phyloP scores from a whole-genome alignment of 257 asterid genomes.

The Penstemon davidsonii region DNA sequence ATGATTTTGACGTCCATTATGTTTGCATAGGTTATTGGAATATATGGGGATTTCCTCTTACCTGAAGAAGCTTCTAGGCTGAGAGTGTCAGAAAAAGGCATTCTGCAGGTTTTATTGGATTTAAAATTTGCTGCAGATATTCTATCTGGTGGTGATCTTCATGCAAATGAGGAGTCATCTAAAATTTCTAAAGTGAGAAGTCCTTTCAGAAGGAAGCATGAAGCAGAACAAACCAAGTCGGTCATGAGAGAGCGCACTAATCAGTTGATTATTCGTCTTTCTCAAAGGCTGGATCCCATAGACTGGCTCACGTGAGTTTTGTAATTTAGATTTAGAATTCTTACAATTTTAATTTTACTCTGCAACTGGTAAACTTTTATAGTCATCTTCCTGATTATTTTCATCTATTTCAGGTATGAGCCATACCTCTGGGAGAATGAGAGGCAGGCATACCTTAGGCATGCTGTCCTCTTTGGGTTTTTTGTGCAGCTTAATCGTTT shows the following conservation, averaged over 20 bases:
- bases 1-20: slow-evolving; percentile 27
- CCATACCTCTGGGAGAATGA: slow-evolving; percentile 96
- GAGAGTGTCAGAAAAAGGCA: slow-evolving; percentile 83
- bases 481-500: slow-evolving; percentile 93
- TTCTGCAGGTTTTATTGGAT: slow-evolving; percentile 85
- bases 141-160: slow-evolving; percentile 72
- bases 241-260: slow-evolving; percentile 54
- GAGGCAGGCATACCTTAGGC: slow-evolving; percentile 89
- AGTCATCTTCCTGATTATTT: slow-evolving; percentile 29
- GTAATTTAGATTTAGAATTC: slow-evolving; percentile 12
- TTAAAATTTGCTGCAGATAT: slow-evolving; percentile 80
- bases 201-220: slow-evolving; percentile 77
- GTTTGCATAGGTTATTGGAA: slow-evolving; percentile 59
- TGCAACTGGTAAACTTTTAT: background rate
- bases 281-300: slow-evolving; percentile 87
- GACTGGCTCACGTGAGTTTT: slow-evolving; percentile 98
- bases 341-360: background rate
- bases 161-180: slow-evolving; percentile 49
- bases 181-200: slow-evolving; percentile 49
- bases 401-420: slow-evolving; percentile 68
- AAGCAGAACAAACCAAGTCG: slow-evolving; percentile 51
- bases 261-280: slow-evolving; percentile 57
- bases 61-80: slow-evolving; percentile 48
- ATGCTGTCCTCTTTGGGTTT: slow-evolving; percentile 91
- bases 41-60: slow-evolving; percentile 71